These are phyloP conservation scores for Jasminum sambac DNA, from an alignment of 257 asterid species.

Conservation along the genomic window DNA sequence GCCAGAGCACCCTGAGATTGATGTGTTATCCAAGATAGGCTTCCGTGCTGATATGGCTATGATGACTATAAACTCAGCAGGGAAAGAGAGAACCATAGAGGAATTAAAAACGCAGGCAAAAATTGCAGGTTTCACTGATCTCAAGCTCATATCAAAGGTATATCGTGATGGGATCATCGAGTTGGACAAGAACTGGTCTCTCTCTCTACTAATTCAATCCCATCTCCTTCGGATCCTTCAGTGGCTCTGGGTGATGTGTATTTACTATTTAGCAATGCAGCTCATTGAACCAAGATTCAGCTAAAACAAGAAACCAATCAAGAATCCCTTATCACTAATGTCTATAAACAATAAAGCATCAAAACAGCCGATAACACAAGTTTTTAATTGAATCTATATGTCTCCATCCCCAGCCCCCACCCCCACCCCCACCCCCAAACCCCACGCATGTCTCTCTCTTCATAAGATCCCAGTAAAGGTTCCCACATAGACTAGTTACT, in stretches of 20 bases:
- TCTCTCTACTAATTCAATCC: neutral
- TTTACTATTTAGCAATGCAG: too few species aligned
- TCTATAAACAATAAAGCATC: neutral
- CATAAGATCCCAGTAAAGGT: neutral
- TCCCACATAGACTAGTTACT: neutral
- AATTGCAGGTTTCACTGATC: conserved; percentile 23
- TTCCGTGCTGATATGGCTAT: conserved; percentile 18
- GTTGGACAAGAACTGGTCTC: conserved; percentile 20
- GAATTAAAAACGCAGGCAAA: conserved; percentile 27
- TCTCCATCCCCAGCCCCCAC: too few species aligned
- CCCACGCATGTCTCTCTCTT: neutral
- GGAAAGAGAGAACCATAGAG: conserved; percentile 29
- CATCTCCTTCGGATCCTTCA: neutral
- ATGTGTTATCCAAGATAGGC: conserved; percentile 8
- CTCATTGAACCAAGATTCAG: too few species aligned
- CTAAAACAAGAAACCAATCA: neutral
- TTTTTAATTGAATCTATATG: neutral
- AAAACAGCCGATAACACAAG: neutral
- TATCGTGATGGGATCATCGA: conserved; percentile 28
- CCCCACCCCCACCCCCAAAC: too few species aligned
- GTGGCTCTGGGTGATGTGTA: neutral
- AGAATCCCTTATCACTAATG: neutral
- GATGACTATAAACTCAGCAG: conserved; percentile 29
- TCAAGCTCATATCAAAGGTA: conserved; percentile 8
- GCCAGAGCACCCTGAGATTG: conserved; percentile 23